These are phyloP conservation scores for Neurospora africana DNA, from an alignment of 495 filamentous ascomycete species.

Conservation along the genomic window DNA sequence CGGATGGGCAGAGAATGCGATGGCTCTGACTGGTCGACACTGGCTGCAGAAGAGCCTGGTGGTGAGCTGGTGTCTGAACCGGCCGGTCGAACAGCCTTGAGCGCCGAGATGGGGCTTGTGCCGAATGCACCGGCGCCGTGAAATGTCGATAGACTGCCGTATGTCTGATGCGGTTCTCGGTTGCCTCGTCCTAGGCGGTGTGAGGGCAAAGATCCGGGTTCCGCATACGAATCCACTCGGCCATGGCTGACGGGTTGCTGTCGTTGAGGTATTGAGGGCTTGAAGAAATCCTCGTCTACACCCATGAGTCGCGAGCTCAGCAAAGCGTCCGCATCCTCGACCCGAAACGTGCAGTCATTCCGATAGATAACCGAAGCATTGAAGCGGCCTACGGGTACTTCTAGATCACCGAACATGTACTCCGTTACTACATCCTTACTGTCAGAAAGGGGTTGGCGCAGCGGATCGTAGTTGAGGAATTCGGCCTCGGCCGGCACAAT, in stretches of 20 bases:
- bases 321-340: constrained; percentile 82
- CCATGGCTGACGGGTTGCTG: constrained; percentile 17
- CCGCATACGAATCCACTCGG: constrained; percentile 33
- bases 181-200: constrained; percentile 35
- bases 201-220: constrained; percentile 67
- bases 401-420: constrained; percentile 67
- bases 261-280: constrained; percentile 50
- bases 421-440: constrained; percentile 58
- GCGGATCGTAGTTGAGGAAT: constrained; percentile 46
- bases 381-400: constrained; percentile 77
- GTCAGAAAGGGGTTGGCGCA: constrained; percentile 64
- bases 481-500: constrained; percentile 50
- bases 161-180: constrained; percentile 66
- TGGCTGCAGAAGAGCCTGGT: constrained; percentile 49
- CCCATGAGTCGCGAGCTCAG: constrained; percentile 88
- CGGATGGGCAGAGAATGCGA: constrained; percentile 37
- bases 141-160: constrained; percentile 88
- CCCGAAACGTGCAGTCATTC: constrained; percentile 76
- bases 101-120: constrained; percentile 77
- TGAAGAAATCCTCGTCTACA: constrained; percentile 77
- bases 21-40: constrained; percentile 27
- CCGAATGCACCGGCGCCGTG: constrained; percentile 68
- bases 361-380: constrained; percentile 74
- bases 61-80: constrained; percentile 54
- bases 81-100: constrained; percentile 53